Percentiles rank a stretch among this genome's conserved stretches.
phyloP scores from a whole-genome alignment of 495 filamentous ascomycete species.

The Apodospora peruviana region DNA sequence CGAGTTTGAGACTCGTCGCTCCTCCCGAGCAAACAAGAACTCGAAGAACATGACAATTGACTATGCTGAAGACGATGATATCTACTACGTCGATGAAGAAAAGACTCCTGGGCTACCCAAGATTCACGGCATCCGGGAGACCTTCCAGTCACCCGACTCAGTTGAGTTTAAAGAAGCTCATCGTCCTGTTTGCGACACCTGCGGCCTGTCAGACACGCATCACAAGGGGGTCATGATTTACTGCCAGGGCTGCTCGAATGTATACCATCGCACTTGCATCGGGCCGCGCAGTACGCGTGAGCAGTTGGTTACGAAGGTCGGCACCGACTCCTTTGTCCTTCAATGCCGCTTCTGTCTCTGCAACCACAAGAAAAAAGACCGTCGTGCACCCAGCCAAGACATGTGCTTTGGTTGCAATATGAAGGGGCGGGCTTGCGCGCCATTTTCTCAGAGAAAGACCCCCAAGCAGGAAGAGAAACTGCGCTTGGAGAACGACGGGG shows the following conservation, averaged over 20 bases:
- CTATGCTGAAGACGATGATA: slow-evolving; percentile 47
- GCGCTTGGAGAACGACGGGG: slow-evolving; percentile 67
- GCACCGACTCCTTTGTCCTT: slow-evolving; percentile 68
- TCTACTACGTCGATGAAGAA: slow-evolving; percentile 55
- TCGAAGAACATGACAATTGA: slow-evolving; percentile 58
- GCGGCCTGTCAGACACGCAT: slow-evolving; percentile 47
- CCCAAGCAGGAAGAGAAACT: slow-evolving; percentile 76
- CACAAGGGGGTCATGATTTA: slow-evolving; percentile 63
- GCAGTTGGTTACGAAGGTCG: slow-evolving; percentile 91
- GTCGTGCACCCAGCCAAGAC: slow-evolving; percentile 59
- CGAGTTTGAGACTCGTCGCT: slow-evolving; percentile 44
- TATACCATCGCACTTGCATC: slow-evolving; percentile 79
- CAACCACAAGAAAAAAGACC: slow-evolving; percentile 58
- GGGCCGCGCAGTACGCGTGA: slow-evolving; percentile 67
- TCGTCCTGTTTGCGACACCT: slow-evolving; percentile 66
- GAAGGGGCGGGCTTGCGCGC: slow-evolving; percentile 54
- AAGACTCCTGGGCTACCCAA: slow-evolving; percentile 41
- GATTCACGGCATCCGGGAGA: slow-evolving; percentile 60
- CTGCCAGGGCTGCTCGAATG: slow-evolving; percentile 84
- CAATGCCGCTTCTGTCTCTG: slow-evolving; percentile 87
- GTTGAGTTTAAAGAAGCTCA: slow-evolving; percentile 64
- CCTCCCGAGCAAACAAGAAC: slow-evolving; percentile 40
- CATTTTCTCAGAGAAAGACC: slow-evolving; percentile 64
- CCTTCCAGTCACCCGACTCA: slow-evolving; percentile 50
- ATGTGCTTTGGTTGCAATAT: slow-evolving; percentile 63